phyloP scores from a whole-genome alignment of 2,329 filamentous ascomycete species.

The Torrubiellomyces zombiae region DNA sequence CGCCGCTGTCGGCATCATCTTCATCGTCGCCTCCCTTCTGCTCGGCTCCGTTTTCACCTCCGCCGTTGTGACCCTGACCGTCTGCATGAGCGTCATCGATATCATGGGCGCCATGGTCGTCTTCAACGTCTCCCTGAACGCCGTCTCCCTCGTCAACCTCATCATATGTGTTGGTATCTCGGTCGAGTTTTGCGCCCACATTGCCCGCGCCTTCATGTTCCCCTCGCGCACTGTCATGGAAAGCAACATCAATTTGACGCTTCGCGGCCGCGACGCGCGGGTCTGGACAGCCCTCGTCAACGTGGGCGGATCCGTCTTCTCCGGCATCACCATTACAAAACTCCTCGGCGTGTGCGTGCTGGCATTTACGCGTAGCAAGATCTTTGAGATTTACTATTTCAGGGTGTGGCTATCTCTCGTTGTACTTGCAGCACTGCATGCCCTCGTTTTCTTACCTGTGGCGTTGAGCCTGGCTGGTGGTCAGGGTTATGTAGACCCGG shows the following conservation, averaged over 20 bases:
- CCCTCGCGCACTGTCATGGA: constrained; percentile 72
- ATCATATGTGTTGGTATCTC: constrained; percentile 94
- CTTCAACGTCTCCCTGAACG: constrained; percentile 78
- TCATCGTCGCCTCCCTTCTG: constrained; percentile 61
- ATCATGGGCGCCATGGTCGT: constrained; percentile 93
- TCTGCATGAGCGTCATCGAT: constrained; percentile 84
- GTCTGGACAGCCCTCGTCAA: constrained; percentile 91
- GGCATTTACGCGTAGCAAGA: constrained; percentile 91
- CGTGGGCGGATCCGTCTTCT: constrained; percentile 87
- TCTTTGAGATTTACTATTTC: constrained; percentile 99
- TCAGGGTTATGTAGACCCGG: constrained; percentile 72
- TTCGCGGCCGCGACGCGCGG: constrained; percentile 67
- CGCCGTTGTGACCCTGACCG: constrained; percentile 66
- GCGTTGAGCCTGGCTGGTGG: constrained; percentile 75
- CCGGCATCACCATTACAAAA: constrained; percentile 92
- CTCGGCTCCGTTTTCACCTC: constrained; percentile 75
- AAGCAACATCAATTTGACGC: constrained; percentile 52
- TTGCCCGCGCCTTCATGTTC: constrained; percentile 91
- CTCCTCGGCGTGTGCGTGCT: constrained; percentile 80
- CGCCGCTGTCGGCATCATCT: constrained; percentile 71
- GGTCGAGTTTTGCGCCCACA: constrained; percentile 95
- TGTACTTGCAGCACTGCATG: constrained; percentile 73
- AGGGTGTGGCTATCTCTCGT: constrained; percentile 89
- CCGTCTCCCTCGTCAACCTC: constrained; percentile 86
- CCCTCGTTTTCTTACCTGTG: constrained; percentile 81